Conservation (phyloP, 352 stramenopile species). For the Pythium pyrilobum region DNA sequence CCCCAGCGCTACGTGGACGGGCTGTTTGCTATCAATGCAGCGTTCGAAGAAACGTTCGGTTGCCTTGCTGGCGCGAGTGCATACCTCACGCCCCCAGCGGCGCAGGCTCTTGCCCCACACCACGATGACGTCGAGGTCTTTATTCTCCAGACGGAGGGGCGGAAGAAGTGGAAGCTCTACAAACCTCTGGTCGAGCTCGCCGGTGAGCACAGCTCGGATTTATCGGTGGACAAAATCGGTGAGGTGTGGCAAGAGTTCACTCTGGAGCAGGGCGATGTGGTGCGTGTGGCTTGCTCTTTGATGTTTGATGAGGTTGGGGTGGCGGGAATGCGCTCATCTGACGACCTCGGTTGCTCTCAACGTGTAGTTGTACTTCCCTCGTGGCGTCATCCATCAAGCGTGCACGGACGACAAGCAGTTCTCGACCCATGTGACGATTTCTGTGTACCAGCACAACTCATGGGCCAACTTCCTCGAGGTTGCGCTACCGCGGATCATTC, state of each 20-base stretch:
- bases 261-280: slow-evolving; percentile 75
- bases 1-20: slow-evolving; percentile 78
- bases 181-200: slow-evolving; percentile 62
- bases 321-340: too few species aligned
- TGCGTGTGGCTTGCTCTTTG: slow-evolving; percentile 3
- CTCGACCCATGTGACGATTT: slow-evolving; percentile 85
- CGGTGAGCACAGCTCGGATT: slow-evolving; percentile 74
- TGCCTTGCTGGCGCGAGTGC: slow-evolving; percentile 71
- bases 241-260: slow-evolving; percentile 80
- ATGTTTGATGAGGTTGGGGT: background rate
- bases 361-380: slow-evolving; percentile 73
- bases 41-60: slow-evolving; percentile 75
- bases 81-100: slow-evolving; percentile 71
- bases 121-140: slow-evolving; percentile 87
- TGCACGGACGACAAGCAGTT: slow-evolving; percentile 70
- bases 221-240: slow-evolving; percentile 57
- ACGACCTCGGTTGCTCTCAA: background rate
- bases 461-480: slow-evolving; percentile 87
- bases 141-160: slow-evolving; percentile 77
- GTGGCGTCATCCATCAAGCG: slow-evolving; percentile 76
- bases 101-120: slow-evolving; percentile 81
- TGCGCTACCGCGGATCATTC: slow-evolving; percentile 66
- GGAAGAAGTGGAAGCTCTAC: slow-evolving; percentile 89
- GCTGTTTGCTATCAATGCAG: slow-evolving; percentile 68
- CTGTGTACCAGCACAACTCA: slow-evolving; percentile 85